These are phyloP conservation scores for Mortierella antarctica DNA, from an alignment of 192 early-diverging fungal genomes.

Conservation along the genomic window DNA sequence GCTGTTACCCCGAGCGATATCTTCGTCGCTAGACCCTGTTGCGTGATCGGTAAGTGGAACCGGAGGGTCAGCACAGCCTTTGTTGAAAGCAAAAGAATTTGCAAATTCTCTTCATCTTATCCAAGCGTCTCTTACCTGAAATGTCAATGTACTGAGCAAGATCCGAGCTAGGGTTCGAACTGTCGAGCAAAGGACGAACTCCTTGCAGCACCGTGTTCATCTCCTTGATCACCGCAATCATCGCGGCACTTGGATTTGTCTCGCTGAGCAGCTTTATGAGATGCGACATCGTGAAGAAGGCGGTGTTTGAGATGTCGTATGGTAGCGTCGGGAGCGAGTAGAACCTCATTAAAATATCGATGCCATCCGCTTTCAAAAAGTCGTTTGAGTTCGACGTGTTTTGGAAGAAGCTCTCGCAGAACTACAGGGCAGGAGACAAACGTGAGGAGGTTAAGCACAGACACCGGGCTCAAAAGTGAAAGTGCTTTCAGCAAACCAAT, in stretches of 20 bases:
- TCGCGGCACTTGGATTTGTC: slow-evolving; percentile 63
- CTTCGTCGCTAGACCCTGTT: slow-evolving; percentile 54
- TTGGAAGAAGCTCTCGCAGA: slow-evolving; percentile 89
- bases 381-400: slow-evolving; percentile 79
- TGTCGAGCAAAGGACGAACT: slow-evolving; percentile 60
- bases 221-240: slow-evolving; percentile 63
- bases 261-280: slow-evolving; percentile 79
- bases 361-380: slow-evolving; percentile 73
- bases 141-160: slow-evolving; percentile 72
- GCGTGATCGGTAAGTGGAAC: neutral
- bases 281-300: slow-evolving; percentile 76
- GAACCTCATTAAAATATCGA: slow-evolving; percentile 70
- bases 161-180: slow-evolving; percentile 45
- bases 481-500: neutral
- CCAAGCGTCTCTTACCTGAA: slow-evolving; percentile 56
- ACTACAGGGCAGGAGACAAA: slow-evolving; percentile 46
- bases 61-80: neutral
- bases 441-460: neutral
- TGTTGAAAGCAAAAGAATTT: neutral
- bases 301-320: slow-evolving; percentile 75
- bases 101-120: neutral
- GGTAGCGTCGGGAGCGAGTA: slow-evolving; percentile 76
- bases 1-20: slow-evolving; percentile 58
- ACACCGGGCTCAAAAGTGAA: neutral
- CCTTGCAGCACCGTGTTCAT: slow-evolving; percentile 59